phyloP scores from a whole-genome alignment of 116 monocot genomes.

The Cymodocea nodosa region DNA sequence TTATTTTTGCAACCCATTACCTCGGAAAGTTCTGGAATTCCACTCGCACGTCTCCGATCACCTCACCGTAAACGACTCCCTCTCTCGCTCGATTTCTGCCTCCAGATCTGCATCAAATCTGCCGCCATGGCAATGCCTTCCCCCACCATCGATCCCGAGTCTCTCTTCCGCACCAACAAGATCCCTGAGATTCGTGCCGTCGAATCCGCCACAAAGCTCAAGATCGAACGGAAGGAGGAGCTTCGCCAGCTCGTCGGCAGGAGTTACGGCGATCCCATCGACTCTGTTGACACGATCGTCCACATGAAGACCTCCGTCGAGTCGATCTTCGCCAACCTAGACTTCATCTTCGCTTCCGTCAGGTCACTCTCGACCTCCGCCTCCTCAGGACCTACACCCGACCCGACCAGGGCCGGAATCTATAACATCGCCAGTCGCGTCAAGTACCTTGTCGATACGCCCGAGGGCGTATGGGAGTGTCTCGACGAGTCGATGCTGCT shows the following conservation, averaged over 20 bases:
- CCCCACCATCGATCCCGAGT: conserved; percentile 58
- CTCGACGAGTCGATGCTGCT: conserved; percentile 86
- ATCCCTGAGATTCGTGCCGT: conserved; percentile 77
- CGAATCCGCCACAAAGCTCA: conserved; percentile 36
- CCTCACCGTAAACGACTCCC: no score
- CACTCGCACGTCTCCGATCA: no score
- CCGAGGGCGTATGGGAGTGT: conserved; percentile 90
- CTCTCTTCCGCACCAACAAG: conserved; percentile 81
- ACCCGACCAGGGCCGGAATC: conserved; percentile 23
- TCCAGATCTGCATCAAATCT: conserved; percentile 3
- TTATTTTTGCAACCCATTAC: no score
- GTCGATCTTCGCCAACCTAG: conserved; percentile 45
- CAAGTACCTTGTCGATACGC: conserved; percentile 88
- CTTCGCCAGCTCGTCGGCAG: conserved; percentile 91
- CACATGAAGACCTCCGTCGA: conserved; percentile 53
- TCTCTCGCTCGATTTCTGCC: background rate
- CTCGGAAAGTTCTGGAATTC: no score
- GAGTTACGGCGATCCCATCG: conserved; percentile 91
- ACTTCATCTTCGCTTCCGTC: conserved; percentile 43
- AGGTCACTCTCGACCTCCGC: conserved; percentile 22
- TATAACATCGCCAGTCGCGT: conserved; percentile 59
- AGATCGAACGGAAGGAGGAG: conserved; percentile 69
- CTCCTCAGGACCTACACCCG: conserved; percentile 3
- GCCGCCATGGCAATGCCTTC: conserved; percentile 2
- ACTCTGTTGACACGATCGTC: conserved; percentile 83